Conservation (phyloP, 2,329 filamentous ascomycete species). For the Amphichorda felina region DNA sequence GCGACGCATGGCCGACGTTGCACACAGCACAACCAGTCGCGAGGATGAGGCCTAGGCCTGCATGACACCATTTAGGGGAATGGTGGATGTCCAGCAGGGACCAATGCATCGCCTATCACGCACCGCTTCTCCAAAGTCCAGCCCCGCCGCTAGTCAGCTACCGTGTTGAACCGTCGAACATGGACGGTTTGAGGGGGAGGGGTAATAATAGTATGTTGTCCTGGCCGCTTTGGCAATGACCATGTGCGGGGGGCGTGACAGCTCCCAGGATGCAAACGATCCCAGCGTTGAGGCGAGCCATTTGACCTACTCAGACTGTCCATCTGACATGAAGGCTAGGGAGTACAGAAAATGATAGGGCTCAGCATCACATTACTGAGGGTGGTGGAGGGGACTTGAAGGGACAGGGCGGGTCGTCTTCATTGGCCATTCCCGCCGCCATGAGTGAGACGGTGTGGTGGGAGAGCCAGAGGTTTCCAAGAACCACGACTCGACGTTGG, state of each 20-base stretch:
- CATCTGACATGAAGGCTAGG: background rate
- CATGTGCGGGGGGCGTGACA: too few species aligned
- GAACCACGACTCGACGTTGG: constrained; percentile 4
- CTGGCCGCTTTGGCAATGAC: background rate
- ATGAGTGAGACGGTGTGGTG: constrained; percentile 4
- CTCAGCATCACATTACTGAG: too few species aligned
- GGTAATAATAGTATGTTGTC: background rate
- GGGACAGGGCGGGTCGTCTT: background rate
- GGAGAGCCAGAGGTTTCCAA: constrained; percentile 5
- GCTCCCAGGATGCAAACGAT: too few species aligned
- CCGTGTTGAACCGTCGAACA: background rate
- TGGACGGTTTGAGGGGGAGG: constrained; percentile 1
- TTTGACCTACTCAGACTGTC: background rate
- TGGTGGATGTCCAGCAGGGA: background rate
- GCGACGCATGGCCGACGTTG: constrained; percentile 3
- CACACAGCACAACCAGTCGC: constrained; percentile 5
- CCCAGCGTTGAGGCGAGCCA: too few species aligned
- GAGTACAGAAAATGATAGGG: too few species aligned
- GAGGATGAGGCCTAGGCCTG: constrained; percentile 1
- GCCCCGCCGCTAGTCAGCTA: background rate
- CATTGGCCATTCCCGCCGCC: constrained; percentile 4
- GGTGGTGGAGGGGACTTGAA: background rate
- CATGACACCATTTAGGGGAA: constrained; percentile 2
- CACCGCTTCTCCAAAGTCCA: background rate
- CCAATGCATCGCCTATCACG: background rate